Base-by-base conservation (phyloP, 176 grass and related monocot species). In the Eleusine coracana region DNA sequence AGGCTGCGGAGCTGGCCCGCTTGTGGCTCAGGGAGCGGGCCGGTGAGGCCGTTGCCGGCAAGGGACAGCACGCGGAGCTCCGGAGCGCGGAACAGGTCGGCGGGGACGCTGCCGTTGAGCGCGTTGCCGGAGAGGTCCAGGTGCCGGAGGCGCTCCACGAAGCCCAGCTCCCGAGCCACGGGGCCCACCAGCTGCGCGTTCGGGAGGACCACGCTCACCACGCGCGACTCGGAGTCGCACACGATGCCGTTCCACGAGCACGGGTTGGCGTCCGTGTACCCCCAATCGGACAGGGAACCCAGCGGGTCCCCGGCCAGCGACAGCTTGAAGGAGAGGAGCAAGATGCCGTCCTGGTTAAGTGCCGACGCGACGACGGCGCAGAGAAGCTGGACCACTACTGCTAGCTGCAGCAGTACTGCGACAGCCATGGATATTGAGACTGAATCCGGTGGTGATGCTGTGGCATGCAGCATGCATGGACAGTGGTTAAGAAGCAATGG, bases 61-160 rank as follows among this genome's bases (percentile, higher is more conserved):
- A 99, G 89, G 29, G 91, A 96, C 58, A 99, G 87, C 36, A 96
- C 71, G 2, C 74, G 93, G 17, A 99, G 88, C 83, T 92, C 93
- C 20, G 85, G 78, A 28, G 89, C 85, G 76, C 89, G 85, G 38
- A 96, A 84, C 1, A 99, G 83, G 46, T 85, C 87, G 15, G 8
- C 16, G 5, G 91, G 82, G 28, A 99, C 20, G 58, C 70, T 87
- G 51, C 91, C 96, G 74, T 90, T 96, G 25, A 99, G 91, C 40
- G 82, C 84, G 61, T 99, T 99, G 10, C 96, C 91, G 52, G 96
- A 96, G 75, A 99, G 91, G 69, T 99, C 96, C 40, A 99, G 87
- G 81, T 94, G 91, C 46, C 81, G 93, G 64, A 99, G 96, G 82
- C 92, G 91, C 78, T 92, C 90, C 63, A 99, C 11, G 66, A 85